Evolutionary conservation across 1,284 basidiomycete species (phyloP).

Genomic region (Heterobasidion occidentale): DNA sequence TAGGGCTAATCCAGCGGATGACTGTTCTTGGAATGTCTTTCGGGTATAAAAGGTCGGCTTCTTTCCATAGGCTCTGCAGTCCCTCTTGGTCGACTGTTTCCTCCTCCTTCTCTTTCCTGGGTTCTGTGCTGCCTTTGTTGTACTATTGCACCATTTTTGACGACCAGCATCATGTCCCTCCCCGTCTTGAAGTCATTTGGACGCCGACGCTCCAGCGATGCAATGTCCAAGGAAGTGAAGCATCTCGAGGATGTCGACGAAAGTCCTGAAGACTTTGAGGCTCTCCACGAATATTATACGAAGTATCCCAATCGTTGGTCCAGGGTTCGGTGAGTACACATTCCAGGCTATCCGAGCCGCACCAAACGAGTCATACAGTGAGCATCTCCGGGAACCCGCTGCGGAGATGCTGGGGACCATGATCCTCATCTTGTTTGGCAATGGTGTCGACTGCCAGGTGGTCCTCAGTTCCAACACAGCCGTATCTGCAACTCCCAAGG

Average conservation of each 20-base stretch:
- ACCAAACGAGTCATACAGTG: background rate
- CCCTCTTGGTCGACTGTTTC: background rate
- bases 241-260: background rate
- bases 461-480: constrained; percentile 42
- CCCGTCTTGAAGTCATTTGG: background rate
- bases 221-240: background rate
- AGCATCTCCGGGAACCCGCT: constrained; percentile 46
- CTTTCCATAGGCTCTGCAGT: background rate
- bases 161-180: background rate
- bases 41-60: background rate
- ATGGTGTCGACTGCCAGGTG: constrained; percentile 57
- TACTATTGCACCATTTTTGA: background rate
- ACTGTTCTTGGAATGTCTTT: background rate
- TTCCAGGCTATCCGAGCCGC: background rate
- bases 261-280: background rate
- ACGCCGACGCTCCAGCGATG: background rate
- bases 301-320: constrained; percentile 49
- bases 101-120: background rate
- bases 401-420: constrained; percentile 67
- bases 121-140: background rate
- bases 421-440: constrained; percentile 60
- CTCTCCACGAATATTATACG: constrained; percentile 18
- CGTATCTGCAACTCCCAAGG: constrained; percentile 48
- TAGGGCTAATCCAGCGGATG: too few relatives aligned
- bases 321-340: constrained; percentile 37